Evolutionary conservation across 768 basidiomycete species (phyloP).

Genomic region (Termitomyces sp.): DNA sequence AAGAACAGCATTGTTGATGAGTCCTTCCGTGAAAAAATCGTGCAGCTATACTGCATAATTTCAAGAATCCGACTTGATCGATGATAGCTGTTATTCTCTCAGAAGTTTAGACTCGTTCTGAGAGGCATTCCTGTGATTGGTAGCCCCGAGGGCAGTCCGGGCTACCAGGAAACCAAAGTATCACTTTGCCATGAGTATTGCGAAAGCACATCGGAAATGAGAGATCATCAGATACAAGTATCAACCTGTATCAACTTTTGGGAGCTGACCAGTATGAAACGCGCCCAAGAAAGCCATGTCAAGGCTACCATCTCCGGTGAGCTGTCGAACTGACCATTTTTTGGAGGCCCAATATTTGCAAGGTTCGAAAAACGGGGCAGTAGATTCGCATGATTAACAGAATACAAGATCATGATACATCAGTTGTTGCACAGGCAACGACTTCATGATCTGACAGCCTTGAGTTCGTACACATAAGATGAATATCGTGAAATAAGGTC

Average conservation of each 20-base stretch:
- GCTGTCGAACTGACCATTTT: not conserved
- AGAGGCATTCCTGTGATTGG: not conserved
- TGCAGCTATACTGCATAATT: not conserved
- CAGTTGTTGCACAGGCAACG: not conserved
- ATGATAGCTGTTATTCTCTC: not conserved
- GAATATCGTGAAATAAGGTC: too few species aligned
- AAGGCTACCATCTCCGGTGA: not conserved
- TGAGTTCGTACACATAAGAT: not conserved
- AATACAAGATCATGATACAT: not conserved
- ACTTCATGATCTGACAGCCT: not conserved
- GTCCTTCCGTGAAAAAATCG: not conserved
- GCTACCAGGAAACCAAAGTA: not conserved
- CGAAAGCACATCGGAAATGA: not conserved
- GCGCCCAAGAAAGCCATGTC: not conserved
- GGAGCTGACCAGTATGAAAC: not conserved
- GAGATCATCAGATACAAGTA: not conserved
- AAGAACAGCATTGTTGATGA: not conserved
- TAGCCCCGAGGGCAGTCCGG: not conserved
- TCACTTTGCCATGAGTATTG: not conserved
- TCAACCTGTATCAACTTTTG: not conserved
- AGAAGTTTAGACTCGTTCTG: not conserved
- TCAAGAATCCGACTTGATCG: not conserved
- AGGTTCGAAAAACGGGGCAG: not conserved
- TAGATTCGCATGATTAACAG: not conserved
- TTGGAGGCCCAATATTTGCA: not conserved